Evolutionary conservation across 2,329 filamentous ascomycete species (phyloP), one percentile per base, ranked within the genome.

Genomic region (Aureobasidium musti): DNA sequence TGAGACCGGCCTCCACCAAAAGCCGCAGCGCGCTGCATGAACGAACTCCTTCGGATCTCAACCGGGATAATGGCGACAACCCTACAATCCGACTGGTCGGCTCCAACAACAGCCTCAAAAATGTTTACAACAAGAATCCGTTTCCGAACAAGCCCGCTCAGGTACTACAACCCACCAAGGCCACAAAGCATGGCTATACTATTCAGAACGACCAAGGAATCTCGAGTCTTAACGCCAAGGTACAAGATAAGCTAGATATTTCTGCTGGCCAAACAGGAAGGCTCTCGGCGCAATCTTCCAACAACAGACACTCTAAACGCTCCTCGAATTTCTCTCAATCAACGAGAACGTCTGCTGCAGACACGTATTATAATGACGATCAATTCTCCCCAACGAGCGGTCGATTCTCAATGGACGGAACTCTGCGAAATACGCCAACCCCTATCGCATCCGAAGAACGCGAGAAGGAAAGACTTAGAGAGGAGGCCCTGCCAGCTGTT

Each of bases 31-130:
- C 70, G 21, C 66, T 74, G 41, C 71, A 72, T 50, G 71, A 74
- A 41, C 70, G 71, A 43, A 71, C 73, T 33, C 63, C 69, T 39
- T 74, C 74, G 43, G 67, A 69, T 35, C 50, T 69, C 10, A 69
- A 69, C 43, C 67, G 64, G 41, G 54, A 65, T 1, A 69, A 67
- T 33, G 66, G 66, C 59, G 68, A 67, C 43, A 65, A 69, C 59
- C 70, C 73, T 23, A 77, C 76, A 1, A 73, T 77, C 26, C 74
- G 76, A 67, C 70, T 77, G 60, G 74, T 77, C 67, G 59, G 67
- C 50, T 66, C 69, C n/a, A 68, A 68, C 33, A 37, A 57, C 35
- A 68, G 68, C 21, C 68, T 67, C 3, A 66, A 68, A 30, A 66
- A 37, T 30, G 60, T 50, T n/a, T 66, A 70, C 47, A 50, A 56